Base-by-base conservation (phyloP, 805 yeast species). In the Jamesozyma lodderae region DNA sequence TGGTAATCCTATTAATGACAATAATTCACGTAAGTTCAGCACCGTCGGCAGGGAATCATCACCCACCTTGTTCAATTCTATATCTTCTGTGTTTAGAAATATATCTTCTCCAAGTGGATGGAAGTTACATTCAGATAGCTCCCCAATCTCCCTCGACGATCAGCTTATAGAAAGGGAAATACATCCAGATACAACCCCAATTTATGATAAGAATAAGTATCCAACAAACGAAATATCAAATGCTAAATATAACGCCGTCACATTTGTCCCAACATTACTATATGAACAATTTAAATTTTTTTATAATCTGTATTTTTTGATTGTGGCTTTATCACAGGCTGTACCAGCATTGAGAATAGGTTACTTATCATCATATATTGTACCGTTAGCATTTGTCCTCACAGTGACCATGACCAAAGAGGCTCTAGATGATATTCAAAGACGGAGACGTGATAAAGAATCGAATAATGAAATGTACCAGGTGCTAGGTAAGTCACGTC, bases 261-360 rank as follows among this genome's bases (percentile, higher is more conserved):
- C 95, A 1, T 92, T 92, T 53, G 63, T 92, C 8, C 99, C 99
- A 3, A 70, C 85, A 31, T 77, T 92, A 38, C 70, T 92, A 22
- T 94, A 83, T 60, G 96, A 90, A 58, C 99, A 92, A 67, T 92
- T 92, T 76, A 87, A 88, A 65, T 90, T 92, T 60, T 92, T 92
- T 63, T 92, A 87, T 71, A 92, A 92, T 62, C 66, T 92, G 34
- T 92, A 92, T 61, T 92, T 92, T 57, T 64, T 94, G 36, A 54
- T 94, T 16, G 98, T 94, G 47, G 97, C 98, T 13, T 70, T 94
- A 43, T 87, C 96, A 4, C 98, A 92, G 62, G 80, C 81, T 2
- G 70, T 92, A 17, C 96, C 97, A 1, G 84, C 79, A 6, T 69
- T 92, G 37, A 70, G 96, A 48, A 92, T 92, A 25, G 99, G 99